These are phyloP conservation scores for Eleusine coracana DNA, from an alignment of 176 grass and related monocot genomes.

Conservation along the genomic window DNA sequence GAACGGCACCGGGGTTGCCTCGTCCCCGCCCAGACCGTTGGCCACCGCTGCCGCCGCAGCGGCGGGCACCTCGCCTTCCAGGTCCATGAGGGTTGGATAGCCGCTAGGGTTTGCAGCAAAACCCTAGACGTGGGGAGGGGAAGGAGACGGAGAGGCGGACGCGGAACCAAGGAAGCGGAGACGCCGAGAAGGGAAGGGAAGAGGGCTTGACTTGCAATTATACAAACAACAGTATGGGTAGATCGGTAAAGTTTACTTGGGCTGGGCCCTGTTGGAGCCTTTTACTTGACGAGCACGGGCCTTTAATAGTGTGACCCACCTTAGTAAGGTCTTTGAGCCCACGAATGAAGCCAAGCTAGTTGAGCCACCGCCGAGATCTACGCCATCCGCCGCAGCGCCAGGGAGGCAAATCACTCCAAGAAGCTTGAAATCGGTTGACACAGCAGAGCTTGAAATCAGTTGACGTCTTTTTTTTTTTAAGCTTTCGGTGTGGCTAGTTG, in stretches of 20 bases:
- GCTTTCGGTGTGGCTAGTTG: no score
- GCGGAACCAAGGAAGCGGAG: background rate
- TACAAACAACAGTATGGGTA: background rate
- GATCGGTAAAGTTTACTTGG: background rate
- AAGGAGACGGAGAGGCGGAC: background rate
- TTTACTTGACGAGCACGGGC: no score
- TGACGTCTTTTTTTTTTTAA: no score
- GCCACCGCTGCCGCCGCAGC: constrained; percentile 46
- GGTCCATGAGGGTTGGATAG: constrained; percentile 62
- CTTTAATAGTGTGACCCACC: background rate
- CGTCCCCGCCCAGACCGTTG: constrained; percentile 53
- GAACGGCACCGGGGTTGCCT: constrained; percentile 41
- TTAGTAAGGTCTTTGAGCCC: background rate
- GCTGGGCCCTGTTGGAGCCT: background rate
- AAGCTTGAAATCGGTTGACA: no score
- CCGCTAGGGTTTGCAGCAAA: constrained; percentile 40
- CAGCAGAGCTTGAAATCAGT: no score
- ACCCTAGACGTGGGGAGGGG: constrained; percentile 29
- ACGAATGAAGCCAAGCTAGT: background rate
- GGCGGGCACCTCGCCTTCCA: constrained; percentile 59
- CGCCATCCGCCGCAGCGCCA: no score
- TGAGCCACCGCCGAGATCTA: background rate
- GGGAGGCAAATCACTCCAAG: no score
- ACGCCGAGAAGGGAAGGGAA: background rate
- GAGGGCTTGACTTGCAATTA: constrained; percentile 3